Percentiles rank a stretch among this genome's conserved stretches.
These are phyloP conservation scores for Euclidium syriacum DNA, from an alignment of 345 rosid genomes.

Conservation along the genomic window DNA sequence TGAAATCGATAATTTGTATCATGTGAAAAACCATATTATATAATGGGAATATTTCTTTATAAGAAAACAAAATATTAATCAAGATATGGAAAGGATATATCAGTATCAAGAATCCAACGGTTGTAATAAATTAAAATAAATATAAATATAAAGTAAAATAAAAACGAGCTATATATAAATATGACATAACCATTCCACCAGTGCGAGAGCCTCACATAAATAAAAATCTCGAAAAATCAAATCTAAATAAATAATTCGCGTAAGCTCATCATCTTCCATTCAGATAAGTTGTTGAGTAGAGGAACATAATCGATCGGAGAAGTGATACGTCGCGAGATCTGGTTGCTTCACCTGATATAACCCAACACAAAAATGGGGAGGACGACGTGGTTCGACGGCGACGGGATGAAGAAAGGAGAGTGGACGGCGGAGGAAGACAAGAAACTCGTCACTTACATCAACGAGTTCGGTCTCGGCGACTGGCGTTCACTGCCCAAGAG, in stretches of 20 bases:
- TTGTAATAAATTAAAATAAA: no score
- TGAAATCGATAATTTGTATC: no score
- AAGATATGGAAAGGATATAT: no score
- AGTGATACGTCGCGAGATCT: conserved; percentile 5
- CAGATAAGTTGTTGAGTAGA: no score
- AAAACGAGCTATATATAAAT: no score
- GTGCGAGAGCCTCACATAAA: background rate
- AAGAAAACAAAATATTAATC: no score
- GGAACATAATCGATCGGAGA: background rate
- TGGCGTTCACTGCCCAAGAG: conserved; percentile 62
- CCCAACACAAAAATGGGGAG: conserved; percentile 24
- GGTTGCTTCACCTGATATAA: background rate
- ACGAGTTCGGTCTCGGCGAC: conserved; percentile 50
- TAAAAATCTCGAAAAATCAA: background rate
- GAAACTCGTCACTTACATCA: conserved; percentile 47
- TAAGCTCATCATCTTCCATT: background rate
- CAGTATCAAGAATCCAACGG: no score
- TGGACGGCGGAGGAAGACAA: conserved; percentile 76
- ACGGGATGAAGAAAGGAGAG: conserved; percentile 64
- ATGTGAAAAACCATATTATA: no score
- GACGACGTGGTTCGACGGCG: conserved; percentile 27
- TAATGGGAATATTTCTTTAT: no score
- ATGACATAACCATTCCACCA: no score
- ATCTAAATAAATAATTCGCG: conserved; percentile 2
- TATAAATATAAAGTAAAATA: no score